Conservation (phyloP, 176 grass and related monocot genomes). For the Oryza glumipatula region DNA sequence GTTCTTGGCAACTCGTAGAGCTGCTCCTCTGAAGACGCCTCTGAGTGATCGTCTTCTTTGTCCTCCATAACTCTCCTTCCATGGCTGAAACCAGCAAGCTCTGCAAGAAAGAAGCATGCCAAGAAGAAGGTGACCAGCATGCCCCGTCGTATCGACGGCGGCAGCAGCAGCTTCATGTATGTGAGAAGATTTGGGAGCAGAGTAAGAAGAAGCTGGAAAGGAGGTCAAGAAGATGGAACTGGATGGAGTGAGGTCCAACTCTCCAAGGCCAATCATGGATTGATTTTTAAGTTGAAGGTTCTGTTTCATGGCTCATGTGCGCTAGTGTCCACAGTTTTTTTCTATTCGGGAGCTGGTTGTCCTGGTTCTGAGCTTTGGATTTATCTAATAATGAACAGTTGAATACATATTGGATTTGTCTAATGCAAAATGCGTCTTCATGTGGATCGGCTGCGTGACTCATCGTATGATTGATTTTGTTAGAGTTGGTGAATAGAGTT, state of each 20-base stretch:
- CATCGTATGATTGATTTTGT: constrained; percentile 5
- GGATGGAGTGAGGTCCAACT: neutral
- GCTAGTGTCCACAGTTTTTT: neutral
- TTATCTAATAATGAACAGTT: constrained; percentile 28
- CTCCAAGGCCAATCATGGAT: too few species aligned
- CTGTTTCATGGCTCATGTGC: neutral
- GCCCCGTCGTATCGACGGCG: neutral
- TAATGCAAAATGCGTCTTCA: constrained; percentile 2
- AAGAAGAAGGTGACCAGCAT: constrained; percentile 25
- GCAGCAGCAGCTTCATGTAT: neutral
- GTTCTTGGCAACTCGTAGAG: neutral
- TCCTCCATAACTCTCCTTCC: neutral
- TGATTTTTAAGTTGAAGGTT: neutral
- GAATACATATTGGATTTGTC: constrained; percentile 26
- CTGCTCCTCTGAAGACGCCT: constrained; percentile 21
- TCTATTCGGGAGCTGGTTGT: neutral
- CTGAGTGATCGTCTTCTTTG: neutral
- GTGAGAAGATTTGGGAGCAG: neutral
- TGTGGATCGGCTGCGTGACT: constrained; percentile 10
- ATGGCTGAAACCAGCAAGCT: neutral
- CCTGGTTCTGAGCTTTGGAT: constrained; percentile 19
- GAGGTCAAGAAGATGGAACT: neutral
- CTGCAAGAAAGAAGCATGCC: neutral
- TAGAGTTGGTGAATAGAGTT: neutral
- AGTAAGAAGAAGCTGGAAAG: neutral